Evolutionary conservation across 495 filamentous ascomycete genomes (phyloP), one percentile per base, ranked within the genome.

Genomic region (Aspergillus olivimuriae): DNA sequence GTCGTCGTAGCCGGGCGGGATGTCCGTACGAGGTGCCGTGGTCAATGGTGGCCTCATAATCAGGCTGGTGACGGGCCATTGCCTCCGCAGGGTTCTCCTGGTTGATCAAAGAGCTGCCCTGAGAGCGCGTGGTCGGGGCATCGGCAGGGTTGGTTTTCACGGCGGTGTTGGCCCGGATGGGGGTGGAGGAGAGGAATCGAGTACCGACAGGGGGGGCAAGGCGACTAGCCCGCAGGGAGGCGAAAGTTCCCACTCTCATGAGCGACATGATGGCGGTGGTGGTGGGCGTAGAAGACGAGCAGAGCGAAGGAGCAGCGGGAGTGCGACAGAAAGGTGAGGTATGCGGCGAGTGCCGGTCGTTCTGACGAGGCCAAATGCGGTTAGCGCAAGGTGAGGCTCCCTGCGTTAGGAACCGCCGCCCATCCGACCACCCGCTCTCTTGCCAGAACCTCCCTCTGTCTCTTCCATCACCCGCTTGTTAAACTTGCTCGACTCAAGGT

Each of bases 21-120:
- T 24, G 26, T 5, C 42, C 78, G 49, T 76, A 94, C 88, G 87
- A 91, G 47, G 86, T 90, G 35, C 78, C 81, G 53, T 85, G 83
- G 57, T 95, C 88, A 50, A 84, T 72, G 21, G 78, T 80, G 17
- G 81, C 83, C 51, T 79, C 73, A 60, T 90, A 95, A 53, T 92
- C 83, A 39, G 87, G 89, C 54, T 83, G 68, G 59, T 92, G 87
- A 50, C 68, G 73, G 43, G 71, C 58, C 61, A 73, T 68, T 22
- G 67, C 72, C 55, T 75, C 70, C 9, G 61, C 53, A 48, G 74
- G 58, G 23, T 56, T 72, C 52, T 83, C 68, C 58, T 77, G 57
- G 48, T 62, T 69, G 57, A 77, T 73, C 69, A 81, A 59, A 16
- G 64, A 60, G 53, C 69, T 72, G 20, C 61, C 60, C 35, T 51